phyloP scores from a whole-genome alignment of 768 basidiomycete genomes.

The Dacryopinax spathularia region DNA sequence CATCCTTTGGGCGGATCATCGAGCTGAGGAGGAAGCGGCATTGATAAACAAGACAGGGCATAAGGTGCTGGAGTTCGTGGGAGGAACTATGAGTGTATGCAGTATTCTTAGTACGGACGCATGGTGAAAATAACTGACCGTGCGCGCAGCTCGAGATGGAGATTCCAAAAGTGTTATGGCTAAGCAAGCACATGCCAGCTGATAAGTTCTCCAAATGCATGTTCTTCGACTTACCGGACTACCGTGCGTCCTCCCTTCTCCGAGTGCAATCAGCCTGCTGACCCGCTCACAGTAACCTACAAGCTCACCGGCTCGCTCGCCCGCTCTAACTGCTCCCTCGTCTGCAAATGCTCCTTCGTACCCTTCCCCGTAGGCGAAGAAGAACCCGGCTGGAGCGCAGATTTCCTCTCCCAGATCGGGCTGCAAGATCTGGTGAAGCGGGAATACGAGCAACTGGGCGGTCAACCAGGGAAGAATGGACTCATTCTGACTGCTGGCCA shows the following conservation, averaged over 20 bases:
- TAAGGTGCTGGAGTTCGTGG: constrained; percentile 83
- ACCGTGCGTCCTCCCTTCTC: constrained; percentile 25
- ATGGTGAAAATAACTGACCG: background rate
- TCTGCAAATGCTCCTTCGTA: constrained; percentile 94
- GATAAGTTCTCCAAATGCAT: constrained; percentile 59
- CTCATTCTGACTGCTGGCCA: constrained; percentile 60
- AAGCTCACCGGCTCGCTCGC: constrained; percentile 61
- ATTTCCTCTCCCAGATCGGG: constrained; percentile 79
- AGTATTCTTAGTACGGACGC: constrained; percentile 14
- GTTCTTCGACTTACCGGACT: constrained; percentile 89
- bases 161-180: constrained; percentile 92
- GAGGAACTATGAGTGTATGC: constrained; percentile 83
- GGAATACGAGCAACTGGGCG: constrained; percentile 65
- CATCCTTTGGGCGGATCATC: constrained; percentile 93
- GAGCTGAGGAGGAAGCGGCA: constrained; percentile 83
- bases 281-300: constrained; percentile 51
- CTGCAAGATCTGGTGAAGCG: constrained; percentile 53
- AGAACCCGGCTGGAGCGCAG: constrained; percentile 67
- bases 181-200: constrained; percentile 73
- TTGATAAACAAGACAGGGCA: constrained; percentile 76
- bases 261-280: constrained; percentile 9
- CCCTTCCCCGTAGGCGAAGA: constrained; percentile 43
- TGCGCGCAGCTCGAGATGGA: constrained; percentile 81
- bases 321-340: constrained; percentile 82
- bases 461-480: constrained; percentile 35